phyloP scores from a whole-genome alignment of 2,329 filamentous ascomycete genomes.

The Chaetoscypha palmicola region DNA sequence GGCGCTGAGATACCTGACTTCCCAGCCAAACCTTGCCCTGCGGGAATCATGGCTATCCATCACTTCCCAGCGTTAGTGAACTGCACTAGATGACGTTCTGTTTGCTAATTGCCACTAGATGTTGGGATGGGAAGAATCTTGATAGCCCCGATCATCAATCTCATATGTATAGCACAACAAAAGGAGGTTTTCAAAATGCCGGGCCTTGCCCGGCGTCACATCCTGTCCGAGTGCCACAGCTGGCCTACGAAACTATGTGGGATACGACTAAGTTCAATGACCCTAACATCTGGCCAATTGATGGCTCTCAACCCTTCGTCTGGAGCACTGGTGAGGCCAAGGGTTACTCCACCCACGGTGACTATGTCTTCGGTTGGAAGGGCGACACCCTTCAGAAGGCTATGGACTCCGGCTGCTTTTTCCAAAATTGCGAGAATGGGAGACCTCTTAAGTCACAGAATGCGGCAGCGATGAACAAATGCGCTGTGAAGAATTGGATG shows the following conservation, averaged over 20 bases:
- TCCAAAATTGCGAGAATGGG: slow-evolving; percentile 9
- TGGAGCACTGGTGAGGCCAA: slow-evolving; percentile 9
- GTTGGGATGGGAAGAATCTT: slow-evolving; percentile 23
- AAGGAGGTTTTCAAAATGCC: slow-evolving; percentile 32
- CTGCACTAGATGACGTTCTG: not conserved
- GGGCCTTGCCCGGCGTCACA: slow-evolving; percentile 43
- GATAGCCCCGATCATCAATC: slow-evolving; percentile 39
- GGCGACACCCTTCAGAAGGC: slow-evolving; percentile 4
- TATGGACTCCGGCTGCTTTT: slow-evolving; percentile 7
- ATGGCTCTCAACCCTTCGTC: slow-evolving; percentile 12
- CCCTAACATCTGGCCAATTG: slow-evolving; percentile 11
- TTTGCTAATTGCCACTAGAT: not conserved
- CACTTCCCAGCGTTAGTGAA: slow-evolving; percentile 10
- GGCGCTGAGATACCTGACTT: slow-evolving; percentile 11
- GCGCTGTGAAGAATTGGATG: slow-evolving; percentile 8
- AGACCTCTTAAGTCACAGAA: slow-evolving; percentile 10
- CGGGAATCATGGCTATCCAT: slow-evolving; percentile 12
- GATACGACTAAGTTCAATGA: slow-evolving; percentile 34
- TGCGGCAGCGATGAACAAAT: slow-evolving; percentile 9
- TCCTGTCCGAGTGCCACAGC: slow-evolving; percentile 46
- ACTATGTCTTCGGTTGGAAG: slow-evolving; percentile 9
- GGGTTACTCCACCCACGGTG: slow-evolving; percentile 5
- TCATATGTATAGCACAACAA: slow-evolving; percentile 46
- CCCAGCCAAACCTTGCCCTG: slow-evolving; percentile 6
- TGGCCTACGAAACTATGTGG: slow-evolving; percentile 55